phyloP scores from a whole-genome alignment of 192 early-diverging fungal genomes.

The Gaertneriomyces semiglobifer region DNA sequence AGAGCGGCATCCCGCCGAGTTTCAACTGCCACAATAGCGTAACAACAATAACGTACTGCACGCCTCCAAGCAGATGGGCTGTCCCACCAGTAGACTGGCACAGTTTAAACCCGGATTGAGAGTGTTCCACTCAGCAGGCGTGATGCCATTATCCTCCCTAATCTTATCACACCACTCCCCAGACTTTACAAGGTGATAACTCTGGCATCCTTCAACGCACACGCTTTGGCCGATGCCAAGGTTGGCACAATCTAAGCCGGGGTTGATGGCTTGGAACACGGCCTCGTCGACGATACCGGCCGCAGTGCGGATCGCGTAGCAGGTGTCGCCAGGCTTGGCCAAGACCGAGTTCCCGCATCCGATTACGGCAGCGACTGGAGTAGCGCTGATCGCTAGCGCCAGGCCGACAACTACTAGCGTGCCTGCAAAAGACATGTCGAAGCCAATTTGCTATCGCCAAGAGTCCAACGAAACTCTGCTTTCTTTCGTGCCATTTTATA shows the following conservation, averaged over 20 bases:
- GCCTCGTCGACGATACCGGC: not conserved
- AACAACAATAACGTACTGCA: not conserved
- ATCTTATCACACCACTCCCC: not conserved
- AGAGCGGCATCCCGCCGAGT: not conserved
- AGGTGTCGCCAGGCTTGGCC: not conserved
- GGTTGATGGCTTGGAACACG: conserved; percentile 1
- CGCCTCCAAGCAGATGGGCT: not conserved
- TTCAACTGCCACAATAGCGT: no score
- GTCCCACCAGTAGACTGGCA: not conserved
- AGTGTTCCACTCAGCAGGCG: not conserved
- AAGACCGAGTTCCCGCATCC: not conserved
- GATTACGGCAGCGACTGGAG: not conserved
- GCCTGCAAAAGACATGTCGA: not conserved
- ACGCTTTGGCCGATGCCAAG: not conserved
- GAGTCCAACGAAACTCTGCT: no score
- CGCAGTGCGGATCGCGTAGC: not conserved
- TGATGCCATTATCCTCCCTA: not conserved
- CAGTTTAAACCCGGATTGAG: not conserved
- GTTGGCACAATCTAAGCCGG: not conserved
- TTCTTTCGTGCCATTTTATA: no score
- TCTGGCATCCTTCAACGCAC: not conserved
- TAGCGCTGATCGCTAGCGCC: not conserved
- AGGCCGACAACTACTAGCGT: not conserved
- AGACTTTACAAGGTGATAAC: not conserved
- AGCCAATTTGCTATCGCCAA: not conserved